Evolutionary conservation across 768 basidiomycete genomes (phyloP).

Genomic region (Obba rivulosa): DNA sequence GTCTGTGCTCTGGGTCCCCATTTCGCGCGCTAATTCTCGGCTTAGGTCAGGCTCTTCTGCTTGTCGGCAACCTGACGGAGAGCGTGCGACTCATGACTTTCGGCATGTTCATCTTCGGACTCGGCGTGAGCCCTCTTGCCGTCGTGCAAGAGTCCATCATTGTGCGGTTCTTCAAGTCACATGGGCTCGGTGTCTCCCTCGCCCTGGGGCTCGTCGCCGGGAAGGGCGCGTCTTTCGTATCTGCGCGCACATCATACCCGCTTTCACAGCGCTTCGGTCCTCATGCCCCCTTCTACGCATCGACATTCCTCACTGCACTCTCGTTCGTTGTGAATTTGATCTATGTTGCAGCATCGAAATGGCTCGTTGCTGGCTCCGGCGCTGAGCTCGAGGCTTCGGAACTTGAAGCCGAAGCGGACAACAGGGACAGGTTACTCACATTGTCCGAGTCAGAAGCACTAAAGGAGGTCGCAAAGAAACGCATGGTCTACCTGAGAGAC

Average conservation of each 20-base stretch:
- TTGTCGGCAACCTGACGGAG: conserved; percentile 56
- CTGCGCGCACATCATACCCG: conserved; percentile 71
- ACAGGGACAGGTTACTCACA: conserved; percentile 27
- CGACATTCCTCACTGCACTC: conserved; percentile 56
- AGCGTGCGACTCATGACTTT: conserved; percentile 66
- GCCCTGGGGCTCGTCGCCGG: conserved; percentile 82
- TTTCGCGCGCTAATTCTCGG: conserved; percentile 8
- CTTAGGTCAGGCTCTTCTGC: conserved; percentile 59
- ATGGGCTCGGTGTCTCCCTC: conserved; percentile 71
- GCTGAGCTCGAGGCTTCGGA: conserved; percentile 63
- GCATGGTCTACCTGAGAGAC: conserved; percentile 52
- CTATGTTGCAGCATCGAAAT: conserved; percentile 59
- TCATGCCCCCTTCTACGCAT: conserved; percentile 70
- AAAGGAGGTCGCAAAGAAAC: conserved; percentile 61
- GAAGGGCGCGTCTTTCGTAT: conserved; percentile 71
- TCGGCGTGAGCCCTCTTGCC: conserved; percentile 74
- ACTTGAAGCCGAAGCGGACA: conserved; percentile 46
- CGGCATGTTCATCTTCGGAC: conserved; percentile 75
- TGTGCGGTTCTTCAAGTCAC: conserved; percentile 73
- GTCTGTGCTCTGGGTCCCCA: conserved; percentile 4
- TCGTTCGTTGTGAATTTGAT: conserved; percentile 66
- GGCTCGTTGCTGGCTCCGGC: conserved; percentile 57
- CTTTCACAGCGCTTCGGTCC: conserved; percentile 64
- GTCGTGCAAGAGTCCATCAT: conserved; percentile 85
- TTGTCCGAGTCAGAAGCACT: conserved; percentile 58